Evolutionary conservation across 1,284 basidiomycete genomes (phyloP), one percentile per base, ranked within the genome.

Genomic region (Salmacisia buchloeana): DNA sequence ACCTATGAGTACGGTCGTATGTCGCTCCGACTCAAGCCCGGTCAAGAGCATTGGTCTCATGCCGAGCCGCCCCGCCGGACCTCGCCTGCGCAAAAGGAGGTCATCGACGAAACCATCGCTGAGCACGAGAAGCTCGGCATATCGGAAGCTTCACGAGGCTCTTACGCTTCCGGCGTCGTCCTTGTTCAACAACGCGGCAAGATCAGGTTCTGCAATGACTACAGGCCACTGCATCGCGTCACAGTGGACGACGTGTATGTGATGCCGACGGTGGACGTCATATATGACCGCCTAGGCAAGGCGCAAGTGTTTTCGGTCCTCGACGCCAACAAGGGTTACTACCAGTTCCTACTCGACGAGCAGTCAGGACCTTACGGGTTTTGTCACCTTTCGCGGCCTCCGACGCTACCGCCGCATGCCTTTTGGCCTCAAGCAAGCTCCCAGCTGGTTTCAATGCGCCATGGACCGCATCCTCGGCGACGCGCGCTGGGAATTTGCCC

Each of bases 371-470:
- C 29, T 27, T 3, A 52, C 46, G n/a, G 38, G 33, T 6, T 59
- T 59, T 25, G 21, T 59, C 5, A 43, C 33, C 23, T 36, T 23
- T 15, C 15, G 38, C 21, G 58, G 58, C 3, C 38, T 31, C 12
- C 23, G n/a, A 4, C 38, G 33, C 7, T 59, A 27, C 58, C 36
- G 39, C n/a, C 23, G 21, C 15, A 59, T 59, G 36, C 58, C 27
- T 18, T 59, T 59, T 21, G 58, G 58, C 13, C 38, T 59, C 9
- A 27, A 34, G 23, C 34, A 59, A 25, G 58, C 58, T 33, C 58
- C 58, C 2, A 18, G 33, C 29, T 21, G 29, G 25, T 59, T 59
- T 21, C 58, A 59, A n/a, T 13, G 41, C 18, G 25, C 27, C 21
- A 59, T 59, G 58, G 31, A 59, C 25, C 3, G 27, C 21, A 41